Evolutionary conservation across 805 yeast genomes (phyloP).

Genomic region (Candida pini): DNA sequence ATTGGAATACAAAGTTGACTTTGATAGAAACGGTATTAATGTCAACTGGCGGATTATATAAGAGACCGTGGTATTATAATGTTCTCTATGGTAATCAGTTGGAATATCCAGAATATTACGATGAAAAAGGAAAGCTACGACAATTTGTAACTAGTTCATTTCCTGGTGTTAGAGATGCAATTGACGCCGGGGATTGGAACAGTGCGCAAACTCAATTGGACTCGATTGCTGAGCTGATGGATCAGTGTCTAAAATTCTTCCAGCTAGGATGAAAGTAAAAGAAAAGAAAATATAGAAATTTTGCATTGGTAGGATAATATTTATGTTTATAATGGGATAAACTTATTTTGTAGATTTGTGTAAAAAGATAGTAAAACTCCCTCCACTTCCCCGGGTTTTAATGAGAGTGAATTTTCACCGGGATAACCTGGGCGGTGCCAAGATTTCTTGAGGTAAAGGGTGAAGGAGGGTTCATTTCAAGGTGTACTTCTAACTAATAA

Average conservation of each 20-base stretch:
- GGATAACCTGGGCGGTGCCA: no score
- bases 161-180: conserved; percentile 71
- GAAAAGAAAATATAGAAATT: background rate
- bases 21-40: conserved; percentile 51
- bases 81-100: conserved; percentile 63
- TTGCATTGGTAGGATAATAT: no score
- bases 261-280: conserved; percentile 4
- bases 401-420: no score
- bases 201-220: conserved; percentile 52
- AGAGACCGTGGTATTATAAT: conserved; percentile 64
- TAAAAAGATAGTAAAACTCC: no score
- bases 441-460: no score
- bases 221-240: conserved; percentile 32
- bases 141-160: conserved; percentile 56
- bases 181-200: conserved; percentile 42
- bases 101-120: conserved; percentile 42
- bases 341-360: no score
- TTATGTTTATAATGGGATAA: no score
- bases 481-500: no score
- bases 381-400: no score
- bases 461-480: no score
- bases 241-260: conserved; percentile 20
- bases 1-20: conserved; percentile 69
- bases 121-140: conserved; percentile 18
- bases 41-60: conserved; percentile 35